These are phyloP conservation scores for Strigomonas culicis DNA, from an alignment of 208 protist species.

Conservation along the genomic window DNA sequence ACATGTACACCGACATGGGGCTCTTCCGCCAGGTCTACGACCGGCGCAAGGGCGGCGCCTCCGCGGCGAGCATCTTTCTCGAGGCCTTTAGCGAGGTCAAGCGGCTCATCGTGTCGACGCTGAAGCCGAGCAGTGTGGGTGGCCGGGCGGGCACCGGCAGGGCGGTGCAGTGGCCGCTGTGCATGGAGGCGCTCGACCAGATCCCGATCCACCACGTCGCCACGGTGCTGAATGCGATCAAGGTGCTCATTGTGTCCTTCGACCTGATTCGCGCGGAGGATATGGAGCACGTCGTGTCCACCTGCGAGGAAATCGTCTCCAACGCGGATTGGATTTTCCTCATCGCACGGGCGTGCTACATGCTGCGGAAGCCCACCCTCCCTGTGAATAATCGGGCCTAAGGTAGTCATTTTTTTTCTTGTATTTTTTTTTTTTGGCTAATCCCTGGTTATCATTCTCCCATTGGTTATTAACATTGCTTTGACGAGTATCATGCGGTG, in stretches of 20 bases:
- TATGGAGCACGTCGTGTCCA: conserved; percentile 29
- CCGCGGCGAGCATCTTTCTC: conserved; percentile 64
- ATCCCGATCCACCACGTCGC: conserved; percentile 78
- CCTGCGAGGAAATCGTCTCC: conserved; percentile 66
- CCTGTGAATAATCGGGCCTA: conserved; percentile 59
- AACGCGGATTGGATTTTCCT: conserved; percentile 87
- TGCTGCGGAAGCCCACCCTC: conserved; percentile 58
- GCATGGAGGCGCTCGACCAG: conserved; percentile 53
- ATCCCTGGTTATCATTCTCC: background rate
- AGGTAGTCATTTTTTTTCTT: conserved; percentile 5
- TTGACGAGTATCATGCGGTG: too few relatives aligned
- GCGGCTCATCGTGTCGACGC: conserved; percentile 49
- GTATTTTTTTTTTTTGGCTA: conserved; percentile 3
- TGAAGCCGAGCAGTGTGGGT: conserved; percentile 22
- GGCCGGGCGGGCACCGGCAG: conserved; percentile 9
- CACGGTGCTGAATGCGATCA: conserved; percentile 67
- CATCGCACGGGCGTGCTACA: conserved; percentile 67
- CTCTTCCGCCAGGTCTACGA: conserved; percentile 82
- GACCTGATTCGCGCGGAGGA: conserved; percentile 68
- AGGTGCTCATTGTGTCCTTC: conserved; percentile 77
- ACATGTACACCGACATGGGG: conserved; percentile 81
- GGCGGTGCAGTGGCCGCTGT: conserved; percentile 63
- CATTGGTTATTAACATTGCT: background rate
- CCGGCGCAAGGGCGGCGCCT: conserved; percentile 41
- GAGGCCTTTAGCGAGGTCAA: conserved; percentile 83